Base-by-base conservation (phyloP, 148 eudicot species). In the Euryodendron excelsum region DNA sequence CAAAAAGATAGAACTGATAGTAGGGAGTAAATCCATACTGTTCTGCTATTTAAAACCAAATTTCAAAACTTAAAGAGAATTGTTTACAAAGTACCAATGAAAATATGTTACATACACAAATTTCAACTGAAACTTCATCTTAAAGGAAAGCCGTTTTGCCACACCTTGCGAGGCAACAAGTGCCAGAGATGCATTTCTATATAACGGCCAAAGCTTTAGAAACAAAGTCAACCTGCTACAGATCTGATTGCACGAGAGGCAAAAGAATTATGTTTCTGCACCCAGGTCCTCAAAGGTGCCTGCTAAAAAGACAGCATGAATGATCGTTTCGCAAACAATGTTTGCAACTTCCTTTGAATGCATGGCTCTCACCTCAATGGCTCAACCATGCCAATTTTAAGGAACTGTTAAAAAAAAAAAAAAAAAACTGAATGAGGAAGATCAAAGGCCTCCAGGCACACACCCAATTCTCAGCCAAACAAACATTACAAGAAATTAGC, bases 281-380 rank as follows among this genome's bases (percentile, higher is more conserved):
- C 73, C 79, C 75, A 78, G 18, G 52, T 85, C 72, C 75, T 80
- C 78, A 70, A 66, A 64, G 71, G 68, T 86, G 91, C 91, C 89
- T 88, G 89, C 82, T 89, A 91, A 85, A 86, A 87, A 86, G n/a
- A 86, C 81, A 86, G 89, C 86, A 85, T 63, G 73, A 82, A 52
- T 66, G 72, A 69, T 69, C 65, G 31, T 41, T 53, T 62, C 78
- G 20, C 72, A 72, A 68, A 56, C 65, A 74, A 84, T 45, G 72
- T 67, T 70, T 64, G 74, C 69, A 71, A 53, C 82, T 64, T 75
- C 85, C 75, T 75, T 72, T 77, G 81, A 71, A 62, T 65, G 33
- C 72, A 85, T 73, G 80, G 80, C 88, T 83, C 87, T 84, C 86
- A 86, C 88, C 87, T 85, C 88, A 79, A 73, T 60, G 45, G 64